These are phyloP conservation scores for Niebla homalea DNA, from an alignment of 495 filamentous ascomycete species.

Conservation along the genomic window DNA sequence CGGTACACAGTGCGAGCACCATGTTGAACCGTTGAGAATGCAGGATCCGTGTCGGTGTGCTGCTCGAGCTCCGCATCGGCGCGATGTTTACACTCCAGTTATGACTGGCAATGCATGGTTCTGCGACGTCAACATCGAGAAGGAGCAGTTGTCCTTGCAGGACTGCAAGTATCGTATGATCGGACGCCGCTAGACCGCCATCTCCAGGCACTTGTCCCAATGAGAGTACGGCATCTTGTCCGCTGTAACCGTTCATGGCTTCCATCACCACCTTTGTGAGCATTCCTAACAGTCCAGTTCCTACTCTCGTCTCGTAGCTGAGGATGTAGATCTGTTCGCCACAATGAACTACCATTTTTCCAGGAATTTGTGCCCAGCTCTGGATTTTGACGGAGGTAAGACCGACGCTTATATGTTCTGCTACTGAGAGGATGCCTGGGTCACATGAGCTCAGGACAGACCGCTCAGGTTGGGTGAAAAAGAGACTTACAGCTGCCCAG, in stretches of 20 bases:
- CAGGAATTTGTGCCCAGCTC: background rate
- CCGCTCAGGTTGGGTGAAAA: background rate
- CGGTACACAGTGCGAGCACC: background rate
- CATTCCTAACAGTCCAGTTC: constrained; percentile 1
- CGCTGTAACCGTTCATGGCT: too few species aligned
- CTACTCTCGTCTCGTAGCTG: too few species aligned
- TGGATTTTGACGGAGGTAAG: constrained; percentile 14
- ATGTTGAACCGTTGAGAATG: background rate
- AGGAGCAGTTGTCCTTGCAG: too few species aligned
- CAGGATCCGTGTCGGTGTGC: background rate
- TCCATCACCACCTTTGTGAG: background rate
- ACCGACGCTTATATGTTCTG: constrained; percentile 13
- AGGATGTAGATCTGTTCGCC: constrained; percentile 9
- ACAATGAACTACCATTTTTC: constrained; percentile 7
- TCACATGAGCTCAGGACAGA: background rate
- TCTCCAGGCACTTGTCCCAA: too few species aligned
- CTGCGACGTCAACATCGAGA: too few species aligned
- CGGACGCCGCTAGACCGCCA: too few species aligned
- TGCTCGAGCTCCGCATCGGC: background rate
- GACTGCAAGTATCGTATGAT: too few species aligned
- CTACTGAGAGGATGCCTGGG: background rate
- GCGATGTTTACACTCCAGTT: background rate
- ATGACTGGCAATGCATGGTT: background rate
- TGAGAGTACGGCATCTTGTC: too few species aligned
- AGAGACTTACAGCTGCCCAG: background rate